Conservation (phyloP, 2,329 filamentous ascomycete species). For the Daldinia sp. region DNA sequence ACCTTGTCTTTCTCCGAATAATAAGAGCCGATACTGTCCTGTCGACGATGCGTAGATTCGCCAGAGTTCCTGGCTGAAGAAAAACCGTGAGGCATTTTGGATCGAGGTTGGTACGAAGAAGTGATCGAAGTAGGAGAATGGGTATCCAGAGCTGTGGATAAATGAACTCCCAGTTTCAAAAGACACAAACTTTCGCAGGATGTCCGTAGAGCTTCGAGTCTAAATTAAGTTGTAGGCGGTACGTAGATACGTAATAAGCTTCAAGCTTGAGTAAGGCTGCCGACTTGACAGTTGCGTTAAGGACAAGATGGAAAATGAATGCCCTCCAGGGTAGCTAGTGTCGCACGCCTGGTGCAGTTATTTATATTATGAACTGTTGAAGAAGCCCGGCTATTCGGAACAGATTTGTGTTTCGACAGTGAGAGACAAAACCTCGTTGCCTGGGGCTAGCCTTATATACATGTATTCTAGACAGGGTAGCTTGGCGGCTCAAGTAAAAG, state of each 20-base stretch:
- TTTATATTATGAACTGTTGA: slow-evolving; percentile 24
- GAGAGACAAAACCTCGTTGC: slow-evolving; percentile 22
- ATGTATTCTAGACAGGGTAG: slow-evolving; percentile 25
- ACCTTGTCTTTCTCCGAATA: slow-evolving; percentile 46
- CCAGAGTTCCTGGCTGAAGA: slow-evolving; percentile 38
- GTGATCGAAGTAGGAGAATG: slow-evolving; percentile 12
- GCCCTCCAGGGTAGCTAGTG: slow-evolving; percentile 46
- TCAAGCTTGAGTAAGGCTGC: slow-evolving; percentile 39
- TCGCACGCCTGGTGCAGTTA: slow-evolving; percentile 47
- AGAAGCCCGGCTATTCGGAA: slow-evolving; percentile 23
- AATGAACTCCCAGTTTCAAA: not conserved
- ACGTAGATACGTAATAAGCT: slow-evolving; percentile 21
- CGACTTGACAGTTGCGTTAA: slow-evolving; percentile 15
- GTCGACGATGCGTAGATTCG: slow-evolving; percentile 40
- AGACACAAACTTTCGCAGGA: not conserved
- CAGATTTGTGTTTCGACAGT: slow-evolving; percentile 14
- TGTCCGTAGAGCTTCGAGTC: slow-evolving; percentile 6
- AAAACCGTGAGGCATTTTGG: slow-evolving; percentile 44
- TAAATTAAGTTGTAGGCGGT: slow-evolving; percentile 14
- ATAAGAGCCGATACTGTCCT: slow-evolving; percentile 47
- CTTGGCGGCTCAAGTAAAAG: slow-evolving; percentile 41
- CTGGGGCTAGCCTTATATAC: slow-evolving; percentile 31
- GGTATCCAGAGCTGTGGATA: slow-evolving; percentile 1
- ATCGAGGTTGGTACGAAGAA: not conserved
- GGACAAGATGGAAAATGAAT: slow-evolving; percentile 39